Evolutionary conservation across 2,329 filamentous ascomycete genomes (phyloP).

Genomic region (Scedosporium minutisporum): DNA sequence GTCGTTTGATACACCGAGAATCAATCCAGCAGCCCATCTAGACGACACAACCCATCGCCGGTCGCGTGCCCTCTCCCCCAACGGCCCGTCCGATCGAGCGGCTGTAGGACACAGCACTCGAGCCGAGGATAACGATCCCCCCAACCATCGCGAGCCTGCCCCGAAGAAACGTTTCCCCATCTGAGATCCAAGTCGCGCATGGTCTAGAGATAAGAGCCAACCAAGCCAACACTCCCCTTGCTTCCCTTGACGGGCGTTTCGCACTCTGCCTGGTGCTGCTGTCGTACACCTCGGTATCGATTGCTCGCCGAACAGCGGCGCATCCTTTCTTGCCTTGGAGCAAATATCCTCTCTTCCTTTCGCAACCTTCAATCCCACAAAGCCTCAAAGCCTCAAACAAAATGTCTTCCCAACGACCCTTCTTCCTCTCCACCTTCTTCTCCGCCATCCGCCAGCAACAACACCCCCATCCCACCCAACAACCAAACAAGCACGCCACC

Average conservation of each 20-base stretch:
- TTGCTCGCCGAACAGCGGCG: no score
- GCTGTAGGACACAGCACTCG: neutral
- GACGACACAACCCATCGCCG: neutral
- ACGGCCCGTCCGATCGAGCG: neutral
- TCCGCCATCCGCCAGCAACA: constrained; percentile 43
- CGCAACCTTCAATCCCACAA: no score
- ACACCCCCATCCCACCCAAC: constrained; percentile 22
- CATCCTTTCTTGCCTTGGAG: neutral
- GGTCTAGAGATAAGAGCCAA: neutral
- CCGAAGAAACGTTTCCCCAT: neutral
- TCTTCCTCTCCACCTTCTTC: constrained; percentile 47
- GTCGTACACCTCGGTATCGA: neutral
- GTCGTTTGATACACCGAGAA: no score
- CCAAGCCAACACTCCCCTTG: neutral
- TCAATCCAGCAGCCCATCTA: neutral
- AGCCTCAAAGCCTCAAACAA: constrained; percentile 4
- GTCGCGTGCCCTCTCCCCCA: neutral
- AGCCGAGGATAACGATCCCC: neutral
- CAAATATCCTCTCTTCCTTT: neutral
- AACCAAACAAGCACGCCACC: constrained; percentile 26
- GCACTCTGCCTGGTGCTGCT: neutral
- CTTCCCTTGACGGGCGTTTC: neutral
- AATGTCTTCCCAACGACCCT: constrained; percentile 45
- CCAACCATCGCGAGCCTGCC: neutral
- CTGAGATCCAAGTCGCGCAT: neutral